phyloP scores from a whole-genome alignment of 2,329 filamentous ascomycete genomes.

The Beauveria australis region DNA sequence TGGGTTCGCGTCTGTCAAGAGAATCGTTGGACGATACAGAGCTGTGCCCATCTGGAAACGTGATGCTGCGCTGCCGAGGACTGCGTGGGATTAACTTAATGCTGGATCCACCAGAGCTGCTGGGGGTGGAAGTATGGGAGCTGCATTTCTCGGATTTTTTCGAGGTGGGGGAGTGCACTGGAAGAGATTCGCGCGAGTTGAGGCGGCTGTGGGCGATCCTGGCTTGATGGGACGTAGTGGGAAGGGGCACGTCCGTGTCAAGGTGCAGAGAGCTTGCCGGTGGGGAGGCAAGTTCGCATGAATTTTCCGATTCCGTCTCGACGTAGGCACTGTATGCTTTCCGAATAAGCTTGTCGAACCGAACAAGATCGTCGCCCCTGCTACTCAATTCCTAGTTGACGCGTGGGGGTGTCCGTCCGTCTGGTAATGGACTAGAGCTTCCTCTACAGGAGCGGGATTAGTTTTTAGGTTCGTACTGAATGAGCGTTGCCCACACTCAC shows the following conservation, averaged over 20 bases:
- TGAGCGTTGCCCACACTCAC: conserved; percentile 42
- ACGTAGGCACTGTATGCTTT: background rate
- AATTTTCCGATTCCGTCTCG: background rate
- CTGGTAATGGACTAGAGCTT: conserved; percentile 30
- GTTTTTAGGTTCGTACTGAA: background rate
- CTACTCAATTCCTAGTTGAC: conserved; percentile 32
- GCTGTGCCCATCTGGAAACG: too few relatives aligned
- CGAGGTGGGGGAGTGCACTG: background rate
- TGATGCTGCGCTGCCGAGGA: too few relatives aligned
- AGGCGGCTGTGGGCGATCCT: background rate
- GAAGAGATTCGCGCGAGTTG: background rate
- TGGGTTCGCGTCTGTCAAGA: too few relatives aligned
- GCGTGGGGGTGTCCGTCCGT: conserved; percentile 32
- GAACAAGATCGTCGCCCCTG: conserved; percentile 22
- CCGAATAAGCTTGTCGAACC: conserved; percentile 19
- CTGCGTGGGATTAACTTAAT: background rate
- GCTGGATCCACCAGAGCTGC: background rate
- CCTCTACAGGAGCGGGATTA: conserved; percentile 18
- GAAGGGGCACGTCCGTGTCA: background rate
- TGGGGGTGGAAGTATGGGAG: background rate
- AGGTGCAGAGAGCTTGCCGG: background rate
- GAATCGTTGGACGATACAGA: too few relatives aligned
- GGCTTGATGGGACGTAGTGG: background rate
- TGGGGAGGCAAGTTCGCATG: background rate
- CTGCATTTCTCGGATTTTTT: background rate